Base-by-base conservation (phyloP, 2,329 filamentous ascomycete species). In the Ophiostoma sp. region DNA sequence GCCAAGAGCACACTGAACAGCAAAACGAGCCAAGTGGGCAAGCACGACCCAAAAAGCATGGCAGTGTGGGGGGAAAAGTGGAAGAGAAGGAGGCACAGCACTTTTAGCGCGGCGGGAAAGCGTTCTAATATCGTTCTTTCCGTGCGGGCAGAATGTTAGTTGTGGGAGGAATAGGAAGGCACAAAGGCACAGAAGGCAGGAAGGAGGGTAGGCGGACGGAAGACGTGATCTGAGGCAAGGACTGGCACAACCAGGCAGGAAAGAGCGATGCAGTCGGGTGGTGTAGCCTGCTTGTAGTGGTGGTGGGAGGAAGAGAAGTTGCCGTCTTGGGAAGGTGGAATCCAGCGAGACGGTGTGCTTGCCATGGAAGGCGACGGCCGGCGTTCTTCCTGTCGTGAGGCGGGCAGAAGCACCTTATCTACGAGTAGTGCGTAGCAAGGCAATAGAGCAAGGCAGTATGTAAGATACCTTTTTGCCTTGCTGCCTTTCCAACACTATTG, bases 11-110 rank as follows among this genome's bases (percentile, higher is more conserved):
- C 27, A 27, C 27, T 27, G 27, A 27, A 27, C 27, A 27, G 27
- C 27, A 55, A 47, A 55, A 27, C 18, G 27, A 52, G 47, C 47
- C 47, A 52, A 52, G 45, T 47, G 45, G 47, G 11, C 47, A 49
- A 49, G 16, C 14, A 6, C 49, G 27, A 55, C 49, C 18, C 11
- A 38, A 38, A 38, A 60, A 40, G 55, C 55, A 38, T 60, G 55
- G 55, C 27, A 60, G 27, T 36, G 55, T 60, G 55, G 55, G 55
- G 27, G 9, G 18, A 60, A 60, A 55, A 55, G 49, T 36, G 49
- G 49, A 55, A 55, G 49, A 55, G 49, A 55, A 60, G 55, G 55
- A 60, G 55, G 55, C 55, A 60, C 55, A 60, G 55, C 55, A 60
- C 55, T 36, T 11, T 60, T 60, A 60, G 55, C 55, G 55, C 55